These are phyloP conservation scores for Colletotrichum cereale DNA, from an alignment of 2,329 filamentous ascomycete species.

Conservation along the genomic window DNA sequence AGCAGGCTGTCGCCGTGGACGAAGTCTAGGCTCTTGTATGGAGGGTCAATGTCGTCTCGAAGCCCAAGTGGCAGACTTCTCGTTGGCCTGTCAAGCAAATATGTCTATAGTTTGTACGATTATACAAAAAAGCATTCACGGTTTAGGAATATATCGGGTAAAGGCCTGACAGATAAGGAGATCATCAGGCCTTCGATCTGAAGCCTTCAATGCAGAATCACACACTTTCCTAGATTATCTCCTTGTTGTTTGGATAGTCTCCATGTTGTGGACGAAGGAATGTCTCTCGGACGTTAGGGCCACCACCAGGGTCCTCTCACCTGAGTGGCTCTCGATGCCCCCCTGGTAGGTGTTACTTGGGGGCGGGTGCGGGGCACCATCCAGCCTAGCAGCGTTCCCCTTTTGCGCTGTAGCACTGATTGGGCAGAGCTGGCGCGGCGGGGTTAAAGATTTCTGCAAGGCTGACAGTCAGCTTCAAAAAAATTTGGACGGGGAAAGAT, in stretches of 20 bases:
- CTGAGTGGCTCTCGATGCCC: slow-evolving; percentile 6
- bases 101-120: slow-evolving; percentile 20
- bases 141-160: neutral
- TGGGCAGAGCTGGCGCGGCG: slow-evolving; percentile 18
- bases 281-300: neutral
- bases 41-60: neutral
- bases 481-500: slow-evolving; percentile 31
- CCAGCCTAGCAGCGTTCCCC: slow-evolving; percentile 18
- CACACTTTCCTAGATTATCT: neutral
- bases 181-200: neutral
- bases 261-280: too few relatives aligned
- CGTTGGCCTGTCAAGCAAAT: neutral
- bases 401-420: slow-evolving; percentile 37
- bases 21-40: slow-evolving; percentile 18
- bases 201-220: neutral
- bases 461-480: slow-evolving; percentile 40
- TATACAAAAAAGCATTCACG: slow-evolving; percentile 20
- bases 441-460: slow-evolving; percentile 40
- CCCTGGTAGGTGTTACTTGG: slow-evolving; percentile 1
- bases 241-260: neutral
- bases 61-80: neutral
- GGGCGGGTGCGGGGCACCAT: slow-evolving; percentile 30
- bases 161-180: slow-evolving; percentile 2
- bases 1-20: neutral
- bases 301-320: neutral